phyloP scores from a whole-genome alignment of 495 filamentous ascomycete species.

The Xylaria longipes region DNA sequence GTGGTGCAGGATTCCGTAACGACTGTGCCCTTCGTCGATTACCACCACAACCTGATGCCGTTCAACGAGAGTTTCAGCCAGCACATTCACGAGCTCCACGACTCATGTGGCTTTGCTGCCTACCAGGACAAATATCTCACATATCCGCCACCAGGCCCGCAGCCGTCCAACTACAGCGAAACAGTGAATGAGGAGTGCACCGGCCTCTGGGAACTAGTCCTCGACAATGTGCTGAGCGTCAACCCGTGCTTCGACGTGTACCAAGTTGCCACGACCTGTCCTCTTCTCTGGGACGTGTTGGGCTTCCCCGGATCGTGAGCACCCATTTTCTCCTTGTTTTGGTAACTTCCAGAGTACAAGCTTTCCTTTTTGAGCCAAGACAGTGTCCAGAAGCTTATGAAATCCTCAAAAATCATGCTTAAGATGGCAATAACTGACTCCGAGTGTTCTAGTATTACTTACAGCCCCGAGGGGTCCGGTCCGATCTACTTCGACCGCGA shows the following conservation, averaged over 20 bases:
- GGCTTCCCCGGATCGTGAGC: constrained; percentile 71
- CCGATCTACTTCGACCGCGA: constrained; percentile 79
- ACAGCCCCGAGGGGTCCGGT: constrained; percentile 58
- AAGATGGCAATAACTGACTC: no score
- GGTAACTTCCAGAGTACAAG: no score
- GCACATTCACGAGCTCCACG: constrained; percentile 62
- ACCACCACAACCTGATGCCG: constrained; percentile 66
- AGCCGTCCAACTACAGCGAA: constrained; percentile 53
- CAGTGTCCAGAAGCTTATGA: no score
- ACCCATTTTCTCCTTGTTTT: no score
- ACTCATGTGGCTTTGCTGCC: constrained; percentile 71
- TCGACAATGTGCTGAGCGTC: constrained; percentile 59
- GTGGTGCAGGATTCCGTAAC: constrained; percentile 61
- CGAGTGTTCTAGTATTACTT: constrained; percentile 39
- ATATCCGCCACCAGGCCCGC: constrained; percentile 69
- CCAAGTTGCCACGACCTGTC: constrained; percentile 77
- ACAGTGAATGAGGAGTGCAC: constrained; percentile 54
- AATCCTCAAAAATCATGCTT: no score
- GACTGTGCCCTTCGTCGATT: constrained; percentile 68
- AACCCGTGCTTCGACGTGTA: constrained; percentile 89
- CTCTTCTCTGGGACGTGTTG: constrained; percentile 74
- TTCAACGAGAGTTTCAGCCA: constrained; percentile 73
- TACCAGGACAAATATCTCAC: constrained; percentile 69
- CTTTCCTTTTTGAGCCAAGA: no score
- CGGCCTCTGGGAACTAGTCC: constrained; percentile 54